These are phyloP conservation scores for Hypoxylon sp. DNA, from an alignment of 2,329 filamentous ascomycete genomes.

Conservation along the genomic window DNA sequence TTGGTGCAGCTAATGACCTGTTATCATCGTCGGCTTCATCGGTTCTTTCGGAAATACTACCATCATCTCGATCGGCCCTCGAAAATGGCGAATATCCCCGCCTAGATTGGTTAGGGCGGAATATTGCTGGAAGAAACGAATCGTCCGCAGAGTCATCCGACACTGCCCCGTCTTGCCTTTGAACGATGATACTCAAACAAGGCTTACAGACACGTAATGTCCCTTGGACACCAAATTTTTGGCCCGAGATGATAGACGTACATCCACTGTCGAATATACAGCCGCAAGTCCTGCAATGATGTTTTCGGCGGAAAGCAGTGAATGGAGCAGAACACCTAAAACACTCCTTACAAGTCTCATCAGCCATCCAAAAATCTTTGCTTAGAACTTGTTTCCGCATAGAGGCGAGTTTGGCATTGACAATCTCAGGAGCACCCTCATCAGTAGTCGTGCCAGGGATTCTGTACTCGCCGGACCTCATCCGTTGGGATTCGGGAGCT, in stretches of 20 bases:
- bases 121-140: constrained; percentile 74
- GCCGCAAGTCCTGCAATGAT: constrained; percentile 96
- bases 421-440: constrained; percentile 69
- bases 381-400: constrained; percentile 90
- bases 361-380: constrained; percentile 99
- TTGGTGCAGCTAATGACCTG: constrained; percentile 72
- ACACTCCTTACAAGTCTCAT: constrained; percentile 97
- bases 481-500: constrained; percentile 60
- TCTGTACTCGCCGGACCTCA: constrained; percentile 61
- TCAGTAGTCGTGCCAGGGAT: constrained; percentile 70
- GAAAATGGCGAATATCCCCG: constrained; percentile 54
- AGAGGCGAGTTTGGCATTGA: constrained; percentile 73
- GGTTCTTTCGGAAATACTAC: constrained; percentile 57
- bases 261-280: constrained; percentile 99
- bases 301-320: constrained; percentile 93
- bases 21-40: constrained; percentile 61
- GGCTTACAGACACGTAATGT: constrained; percentile 92
- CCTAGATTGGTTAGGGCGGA: constrained; percentile 67
- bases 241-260: constrained; percentile 89
- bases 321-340: constrained; percentile 93
- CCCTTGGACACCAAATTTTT: constrained; percentile 87
- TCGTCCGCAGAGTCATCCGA: constrained; percentile 90
- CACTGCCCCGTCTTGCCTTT: constrained; percentile 85
- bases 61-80: constrained; percentile 58
- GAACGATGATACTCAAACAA: constrained; percentile 91